A percentile compares a stretch with the other conserved stretches of the same genome.
These are phyloP conservation scores for Zelopaecilomyces penicillatus DNA, from an alignment of 2,329 filamentous ascomycete genomes.

Conservation along the genomic window DNA sequence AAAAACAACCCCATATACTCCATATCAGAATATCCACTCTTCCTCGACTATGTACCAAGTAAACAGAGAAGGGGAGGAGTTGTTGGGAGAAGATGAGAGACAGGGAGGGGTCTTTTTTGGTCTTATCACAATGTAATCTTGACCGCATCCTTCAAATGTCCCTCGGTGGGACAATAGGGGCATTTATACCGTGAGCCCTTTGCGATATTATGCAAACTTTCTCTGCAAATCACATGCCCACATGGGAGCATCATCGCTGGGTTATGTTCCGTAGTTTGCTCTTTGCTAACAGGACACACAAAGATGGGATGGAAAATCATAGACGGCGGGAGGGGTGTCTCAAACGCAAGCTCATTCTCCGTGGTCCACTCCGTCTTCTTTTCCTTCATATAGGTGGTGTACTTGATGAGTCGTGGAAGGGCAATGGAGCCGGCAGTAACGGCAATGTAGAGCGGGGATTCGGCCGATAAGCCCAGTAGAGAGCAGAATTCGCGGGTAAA, in stretches of 20 bases:
- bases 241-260: constrained; percentile 96
- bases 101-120: too few relatives aligned
- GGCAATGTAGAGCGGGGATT: constrained; percentile 87
- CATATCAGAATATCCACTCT: too few relatives aligned
- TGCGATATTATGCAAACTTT: constrained; percentile 69
- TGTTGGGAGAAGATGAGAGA: too few relatives aligned
- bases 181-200: constrained; percentile 85
- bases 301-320: constrained; percentile 91
- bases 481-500: constrained; percentile 96
- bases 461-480: constrained; percentile 77
- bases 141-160: constrained; percentile 64
- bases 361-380: constrained; percentile 95
- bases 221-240: constrained; percentile 84
- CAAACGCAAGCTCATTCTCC: constrained; percentile 77
- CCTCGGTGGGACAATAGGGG: constrained; percentile 88
- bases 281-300: constrained; percentile 93
- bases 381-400: constrained; percentile 77
- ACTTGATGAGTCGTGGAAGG: constrained; percentile 79
- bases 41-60: too few relatives aligned
- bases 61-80: too few relatives aligned
- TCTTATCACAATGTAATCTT: constrained; percentile 54
- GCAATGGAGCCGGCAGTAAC: constrained; percentile 89
- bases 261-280: constrained; percentile 87
- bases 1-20: too few relatives aligned
- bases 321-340: constrained; percentile 50